These are phyloP conservation scores for Leccinum disarticulatum DNA, from an alignment of 768 basidiomycete genomes.

Conservation along the genomic window DNA sequence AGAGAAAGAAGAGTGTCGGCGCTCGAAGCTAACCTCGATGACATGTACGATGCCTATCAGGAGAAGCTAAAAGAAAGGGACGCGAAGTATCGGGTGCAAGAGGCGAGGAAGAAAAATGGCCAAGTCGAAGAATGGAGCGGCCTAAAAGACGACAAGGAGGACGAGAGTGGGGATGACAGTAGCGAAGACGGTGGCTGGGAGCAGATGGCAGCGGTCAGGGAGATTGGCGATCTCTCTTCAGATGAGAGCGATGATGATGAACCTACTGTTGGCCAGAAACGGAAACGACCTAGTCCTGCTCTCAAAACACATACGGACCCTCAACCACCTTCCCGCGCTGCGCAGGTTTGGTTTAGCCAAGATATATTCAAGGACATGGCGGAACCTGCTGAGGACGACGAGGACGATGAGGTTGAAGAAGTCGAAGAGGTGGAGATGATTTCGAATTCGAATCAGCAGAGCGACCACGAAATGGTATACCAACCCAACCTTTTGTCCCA, in stretches of 20 bases:
- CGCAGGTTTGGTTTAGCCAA: conserved; percentile 95
- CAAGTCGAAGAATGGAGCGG: conserved; percentile 84
- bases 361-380: conserved; percentile 69
- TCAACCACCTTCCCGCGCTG: conserved; percentile 48
- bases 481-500: neutral
- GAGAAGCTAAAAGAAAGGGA: conserved; percentile 79
- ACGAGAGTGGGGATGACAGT: conserved; percentile 39
- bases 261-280: conserved; percentile 39
- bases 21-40: conserved; percentile 87
- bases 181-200: conserved; percentile 70
- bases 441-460: conserved; percentile 33
- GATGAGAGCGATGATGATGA: conserved; percentile 50
- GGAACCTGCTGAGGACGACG: conserved; percentile 32
- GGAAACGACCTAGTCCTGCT: conserved; percentile 33
- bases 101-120: conserved; percentile 70
- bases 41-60: conserved; percentile 84
- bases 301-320: conserved; percentile 40
- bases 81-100: conserved; percentile 81
- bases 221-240: conserved; percentile 46
- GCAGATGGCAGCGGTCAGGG: conserved; percentile 55
- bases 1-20: conserved; percentile 53
- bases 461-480: conserved; percentile 31
- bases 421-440: conserved; percentile 25
- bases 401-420: conserved; percentile 13
- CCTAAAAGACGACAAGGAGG: conserved; percentile 47